These are phyloP conservation scores for Botrytis pseudocinerea DNA, from an alignment of 2,329 filamentous ascomycete species.

Conservation along the genomic window DNA sequence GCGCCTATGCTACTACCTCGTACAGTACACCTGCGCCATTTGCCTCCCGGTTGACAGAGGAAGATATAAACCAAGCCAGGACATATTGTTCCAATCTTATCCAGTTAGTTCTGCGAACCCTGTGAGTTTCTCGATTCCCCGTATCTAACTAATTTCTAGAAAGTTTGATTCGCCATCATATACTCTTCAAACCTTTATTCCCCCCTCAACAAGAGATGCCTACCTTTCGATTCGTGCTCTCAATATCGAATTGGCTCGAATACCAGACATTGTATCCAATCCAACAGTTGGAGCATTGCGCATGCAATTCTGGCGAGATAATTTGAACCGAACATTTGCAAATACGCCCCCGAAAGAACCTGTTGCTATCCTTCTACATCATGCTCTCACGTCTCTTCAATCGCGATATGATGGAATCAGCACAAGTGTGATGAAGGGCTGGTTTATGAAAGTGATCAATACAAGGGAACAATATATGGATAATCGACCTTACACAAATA, in stretches of 20 bases:
- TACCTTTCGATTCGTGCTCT: constrained; percentile 90
- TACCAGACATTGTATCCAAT: constrained; percentile 87
- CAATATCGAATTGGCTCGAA: constrained; percentile 87
- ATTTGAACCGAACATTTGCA: constrained; percentile 74
- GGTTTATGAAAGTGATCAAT: constrained; percentile 75
- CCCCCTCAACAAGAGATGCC: constrained; percentile 70
- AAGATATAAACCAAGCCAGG: constrained; percentile 40
- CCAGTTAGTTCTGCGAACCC: constrained; percentile 33
- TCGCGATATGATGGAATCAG: constrained; percentile 44
- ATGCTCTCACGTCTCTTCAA: constrained; percentile 65
- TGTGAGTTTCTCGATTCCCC: constrained; percentile 2
- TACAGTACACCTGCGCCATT: constrained; percentile 40
- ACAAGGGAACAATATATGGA: constrained; percentile 80
- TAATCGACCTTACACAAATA: constrained; percentile 74
- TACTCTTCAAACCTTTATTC: constrained; percentile 82
- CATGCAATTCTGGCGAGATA: constrained; percentile 93
- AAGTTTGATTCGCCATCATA: constrained; percentile 88
- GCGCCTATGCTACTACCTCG: constrained; percentile 39
- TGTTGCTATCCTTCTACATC: constrained; percentile 79
- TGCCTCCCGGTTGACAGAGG: constrained; percentile 38
- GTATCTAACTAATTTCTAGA: constrained; percentile 49
- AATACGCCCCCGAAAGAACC: constrained; percentile 85
- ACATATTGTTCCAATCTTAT: constrained; percentile 42
- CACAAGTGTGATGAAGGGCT: constrained; percentile 59
- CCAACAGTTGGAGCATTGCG: constrained; percentile 85